A percentile compares a stretch with the other conserved stretches of the same genome.
Evolutionary conservation across 75 land plant species (phyloP).

Genomic region (Pseudotsuga menziesii): DNA sequence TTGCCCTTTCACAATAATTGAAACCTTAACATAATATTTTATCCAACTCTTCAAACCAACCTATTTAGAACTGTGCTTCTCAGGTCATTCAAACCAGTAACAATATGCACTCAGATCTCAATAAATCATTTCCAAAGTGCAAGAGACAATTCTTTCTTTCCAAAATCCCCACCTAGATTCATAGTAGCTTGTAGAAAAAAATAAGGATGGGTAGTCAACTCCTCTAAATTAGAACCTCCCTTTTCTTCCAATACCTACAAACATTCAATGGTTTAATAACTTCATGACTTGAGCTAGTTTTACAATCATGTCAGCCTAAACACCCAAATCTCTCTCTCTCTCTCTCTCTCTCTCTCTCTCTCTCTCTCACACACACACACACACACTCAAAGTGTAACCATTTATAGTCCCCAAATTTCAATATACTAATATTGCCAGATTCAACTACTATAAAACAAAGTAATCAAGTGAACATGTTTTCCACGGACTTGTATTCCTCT

Average conservation of each 20-base stretch:
- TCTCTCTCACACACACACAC: no score
- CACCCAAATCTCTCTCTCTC: not conserved
- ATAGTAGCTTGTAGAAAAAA: constrained; percentile 93
- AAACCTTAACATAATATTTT: not conserved
- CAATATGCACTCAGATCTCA: constrained; percentile 92
- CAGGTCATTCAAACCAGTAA: constrained; percentile 63
- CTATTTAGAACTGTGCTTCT: constrained; percentile 65
- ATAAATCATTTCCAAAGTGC: constrained; percentile 96
- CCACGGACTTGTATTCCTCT: no score
- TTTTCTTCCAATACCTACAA: constrained; percentile 79
- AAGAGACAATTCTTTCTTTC: constrained; percentile 97
- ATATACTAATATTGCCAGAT: no score
- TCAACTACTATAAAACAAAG: not conserved
- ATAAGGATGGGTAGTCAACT: constrained; percentile 58
- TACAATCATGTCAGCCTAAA: constrained; percentile 4
- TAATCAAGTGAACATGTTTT: not conserved
- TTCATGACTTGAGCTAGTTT: not conserved
- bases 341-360: no score
- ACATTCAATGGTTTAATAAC: constrained; percentile 3
- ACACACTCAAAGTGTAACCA: no score
- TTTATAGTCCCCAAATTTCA: no score
- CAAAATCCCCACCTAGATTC: constrained; percentile 99
- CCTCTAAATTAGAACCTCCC: constrained; percentile 77
- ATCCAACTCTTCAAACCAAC: constrained; percentile 22
- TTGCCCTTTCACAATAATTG: not conserved